Conservation (phyloP, 2,329 filamentous ascomycete species). For the Colletotrichum scovillei region DNA sequence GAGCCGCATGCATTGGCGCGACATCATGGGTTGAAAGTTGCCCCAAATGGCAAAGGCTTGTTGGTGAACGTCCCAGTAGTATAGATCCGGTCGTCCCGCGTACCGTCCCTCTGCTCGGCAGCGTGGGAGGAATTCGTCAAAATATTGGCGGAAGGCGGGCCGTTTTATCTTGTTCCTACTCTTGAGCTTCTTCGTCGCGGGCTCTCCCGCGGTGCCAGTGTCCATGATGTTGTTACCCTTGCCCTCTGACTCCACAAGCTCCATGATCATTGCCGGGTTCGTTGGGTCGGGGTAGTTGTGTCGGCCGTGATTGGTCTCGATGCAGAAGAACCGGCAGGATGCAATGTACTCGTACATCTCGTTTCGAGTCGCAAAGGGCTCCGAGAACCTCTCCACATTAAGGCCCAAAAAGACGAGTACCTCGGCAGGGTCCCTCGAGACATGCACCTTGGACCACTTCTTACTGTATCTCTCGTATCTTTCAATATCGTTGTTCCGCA, state of each 20-base stretch:
- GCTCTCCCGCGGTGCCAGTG: background rate
- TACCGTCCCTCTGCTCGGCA: conserved; percentile 56
- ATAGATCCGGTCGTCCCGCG: conserved; percentile 10
- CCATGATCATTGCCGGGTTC: background rate
- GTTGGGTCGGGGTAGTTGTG: background rate
- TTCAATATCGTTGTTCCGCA: conserved; percentile 78
- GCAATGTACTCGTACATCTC: conserved; percentile 73
- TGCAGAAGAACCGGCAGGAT: conserved; percentile 68
- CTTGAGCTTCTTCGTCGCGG: conserved; percentile 48
- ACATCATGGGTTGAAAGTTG: conserved; percentile 39
- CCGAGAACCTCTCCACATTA: conserved; percentile 58
- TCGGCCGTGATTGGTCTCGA: conserved; percentile 40
- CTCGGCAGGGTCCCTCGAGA: conserved; percentile 66
- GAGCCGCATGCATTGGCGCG: background rate
- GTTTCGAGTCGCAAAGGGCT: conserved; percentile 65
- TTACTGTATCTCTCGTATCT: conserved; percentile 54
- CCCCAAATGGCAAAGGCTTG: conserved; percentile 65
- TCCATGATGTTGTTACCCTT: background rate
- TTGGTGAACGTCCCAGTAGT: conserved; percentile 34
- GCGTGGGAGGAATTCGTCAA: conserved; percentile 71
- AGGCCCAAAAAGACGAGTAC: conserved; percentile 75
- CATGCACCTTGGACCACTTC: conserved; percentile 67
- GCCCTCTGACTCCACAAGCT: no score
- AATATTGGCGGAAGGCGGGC: conserved; percentile 68
- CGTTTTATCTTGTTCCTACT: conserved; percentile 67